Base-by-base conservation (phyloP, 176 grass and related monocot genomes). In the Triticum dicoccoides region DNA sequence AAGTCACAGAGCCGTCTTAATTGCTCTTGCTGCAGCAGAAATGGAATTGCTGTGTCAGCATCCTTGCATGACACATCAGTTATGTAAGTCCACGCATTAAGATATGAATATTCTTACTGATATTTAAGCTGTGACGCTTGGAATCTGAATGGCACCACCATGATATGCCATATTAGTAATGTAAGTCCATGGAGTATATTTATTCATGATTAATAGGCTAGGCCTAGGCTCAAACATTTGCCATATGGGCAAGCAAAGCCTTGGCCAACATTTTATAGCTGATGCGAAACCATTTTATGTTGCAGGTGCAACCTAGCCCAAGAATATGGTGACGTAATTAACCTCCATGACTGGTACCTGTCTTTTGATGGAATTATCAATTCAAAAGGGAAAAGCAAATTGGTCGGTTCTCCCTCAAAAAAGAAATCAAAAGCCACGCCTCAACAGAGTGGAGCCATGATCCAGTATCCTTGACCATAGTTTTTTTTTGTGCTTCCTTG, bases 251-350 rank as follows among this genome's bases (percentile, higher is more conserved):
- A 42, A 49, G 42, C 41, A 75, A 12, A 75, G 11, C 41, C 71
- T 29, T 29, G 39, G 72, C 42, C n/a, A 47, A 15, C 71, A 47
- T 74, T 45, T 73, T 49, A 44, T 54, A 54, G 15, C 65, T 83
- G 68, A 83, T 67, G n/a, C 41, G 25, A 58, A 47, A 21, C 66
- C 35, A 65, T 66, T 66, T 61, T 90, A 38, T 41, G 67, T 77
- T 87, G 41, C 85, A 98, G 95, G 89, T 95, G 91, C 84, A 93
- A 89, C 77, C 93, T 98, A 73, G 89, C 89, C 58, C 96, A 98
- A 87, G 93, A 95, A 87, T 94, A 95, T 88, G 96, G 93, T 79
- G 91, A 98, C 59, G 86, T 95, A 39, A 94, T 98, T 78, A 98
- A 95, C 88, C 91, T 98, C 65, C 91, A 92, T 81, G 96, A 98